Evolutionary conservation across 257 asterid species (phyloP), one percentile per base, ranked within the genome.

Genomic region (Lycium barbarum): DNA sequence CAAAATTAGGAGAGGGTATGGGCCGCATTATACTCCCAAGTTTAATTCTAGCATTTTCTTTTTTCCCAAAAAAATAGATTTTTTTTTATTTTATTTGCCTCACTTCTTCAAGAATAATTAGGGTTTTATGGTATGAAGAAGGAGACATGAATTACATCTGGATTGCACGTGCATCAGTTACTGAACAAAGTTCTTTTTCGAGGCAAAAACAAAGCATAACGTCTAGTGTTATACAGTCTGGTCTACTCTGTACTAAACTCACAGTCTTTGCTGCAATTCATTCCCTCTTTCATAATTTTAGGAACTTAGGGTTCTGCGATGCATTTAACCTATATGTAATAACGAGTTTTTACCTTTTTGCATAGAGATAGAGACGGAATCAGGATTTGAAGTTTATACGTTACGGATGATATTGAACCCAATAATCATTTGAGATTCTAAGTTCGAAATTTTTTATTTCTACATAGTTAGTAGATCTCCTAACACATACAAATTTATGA

Each of bases 131-230:
- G 65, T 82, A 49, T 2, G 14, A 45, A 47, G 80, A 38, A 26
- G 79, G 84, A 81, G 76, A 81, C 26, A 61, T n/a, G 78, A 78
- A 74, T 79, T 55, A 51, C 58, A 63, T 88, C 85, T 84, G 82
- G 87, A 62, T 84, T 76, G 43, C 88, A 66, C 65, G 89, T 89
- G 89, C 88, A 84, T 76, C 87, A 72, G 84, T 33, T 70, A 62
- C 54, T 67, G 79, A 40, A 81, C 33, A 79, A 18, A 70, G 87
- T 83, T 84, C 88, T 26, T 87, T 87, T 86, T 61, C 92, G 89
- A 89, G 92, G 88, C 90, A 78, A 76, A 76, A 70, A 79, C 88
- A 86, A 85, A 82, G 67, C 51, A 15, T 68, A 82, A 82, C 85
- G 67, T 82, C 49, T 82, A 47, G 67, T 66, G 59, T 83, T 83